Base-by-base conservation (phyloP, 2,329 filamentous ascomycete species). In the Scytalidium sp. region DNA sequence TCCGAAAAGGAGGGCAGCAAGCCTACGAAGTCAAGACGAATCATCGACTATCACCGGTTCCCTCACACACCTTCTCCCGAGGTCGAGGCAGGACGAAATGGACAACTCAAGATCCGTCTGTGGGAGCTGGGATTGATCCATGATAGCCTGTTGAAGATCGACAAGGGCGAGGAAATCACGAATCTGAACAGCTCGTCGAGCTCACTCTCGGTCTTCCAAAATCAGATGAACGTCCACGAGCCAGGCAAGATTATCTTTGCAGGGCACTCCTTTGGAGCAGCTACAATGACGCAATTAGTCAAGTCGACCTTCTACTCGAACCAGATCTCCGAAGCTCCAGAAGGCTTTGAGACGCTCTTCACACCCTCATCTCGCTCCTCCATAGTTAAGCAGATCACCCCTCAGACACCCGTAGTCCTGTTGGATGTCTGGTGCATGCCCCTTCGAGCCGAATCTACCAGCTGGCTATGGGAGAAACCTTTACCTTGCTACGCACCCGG, bases 361-460 rank as follows among this genome's bases (percentile, higher is more conserved):
- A 69, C 66, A 0, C 87, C 88, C 0, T 67, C 70, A 1, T 62
- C 70, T 5, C 70, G 75, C 42, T 85, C 83, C 0, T 68, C 73
- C 0, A 73, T 94, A 20, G 70, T 76, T 39, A 65, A 67, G 2
- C 89, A 93, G 64, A 79, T 95, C 55, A 90, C 85, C 0, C 76
- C 84, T 1, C 71, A 74, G 40, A 87, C 81, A 8, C 79, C 87
- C 0, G 72, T 84, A 1, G 76, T 90, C 50, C 73, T 95, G 1
- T 78, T 95, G 9, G 90, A 96, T 60, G 83, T 90, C 70, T 95
- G 89, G 89, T 85, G 84, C 53, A 78, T 92, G 56, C 87, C 90
- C 1, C 72, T 93, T 22, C 73, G 85, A 39, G 81, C 81, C 2
- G 78, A 80, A 4, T 70, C 76, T 36, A 86, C 85, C 2, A 69